phyloP scores from a whole-genome alignment of 164 flowering plant genomes.

The Liquidambar formosana region DNA sequence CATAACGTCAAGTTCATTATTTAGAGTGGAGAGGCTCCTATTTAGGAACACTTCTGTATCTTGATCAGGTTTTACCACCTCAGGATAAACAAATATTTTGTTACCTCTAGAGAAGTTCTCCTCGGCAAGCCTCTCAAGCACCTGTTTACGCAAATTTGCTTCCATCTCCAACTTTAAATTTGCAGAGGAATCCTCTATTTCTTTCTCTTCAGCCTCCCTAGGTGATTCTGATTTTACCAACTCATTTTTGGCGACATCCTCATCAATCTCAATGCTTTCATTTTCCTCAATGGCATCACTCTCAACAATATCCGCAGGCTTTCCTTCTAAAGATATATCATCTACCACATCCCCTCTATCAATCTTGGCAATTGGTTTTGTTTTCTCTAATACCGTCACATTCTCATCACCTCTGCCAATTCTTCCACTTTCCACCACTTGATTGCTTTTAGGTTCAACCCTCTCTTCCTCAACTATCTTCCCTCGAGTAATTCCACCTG shows the following conservation, averaged over 20 bases:
- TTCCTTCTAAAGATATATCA: background rate
- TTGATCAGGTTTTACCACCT: constrained; percentile 63
- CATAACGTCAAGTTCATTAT: constrained; percentile 59
- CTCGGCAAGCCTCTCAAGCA: constrained; percentile 60
- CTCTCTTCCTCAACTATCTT: constrained; percentile 21
- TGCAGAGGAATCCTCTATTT: constrained; percentile 19
- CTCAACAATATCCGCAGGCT: background rate
- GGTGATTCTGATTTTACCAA: constrained; percentile 8
- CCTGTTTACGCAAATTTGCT: constrained; percentile 37
- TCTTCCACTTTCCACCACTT: constrained; percentile 29
- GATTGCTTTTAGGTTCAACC: constrained; percentile 16
- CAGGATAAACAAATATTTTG: constrained; percentile 74
- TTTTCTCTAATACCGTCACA: constrained; percentile 9
- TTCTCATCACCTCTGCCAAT: constrained; percentile 16
- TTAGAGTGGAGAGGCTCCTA: constrained; percentile 65
- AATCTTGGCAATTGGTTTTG: constrained; percentile 7
- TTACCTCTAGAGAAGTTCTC: constrained; percentile 49
- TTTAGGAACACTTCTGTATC: constrained; percentile 78
- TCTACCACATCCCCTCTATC: constrained; percentile 15
- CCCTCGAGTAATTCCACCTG: constrained; percentile 15
- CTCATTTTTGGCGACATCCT: constrained; percentile 16
- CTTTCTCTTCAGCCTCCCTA: constrained; percentile 19
- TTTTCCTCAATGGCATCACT: constrained; percentile 15
- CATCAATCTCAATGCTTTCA: constrained; percentile 15
- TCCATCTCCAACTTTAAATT: constrained; percentile 49